Conservation (phyloP, 164 flowering plant genomes). For the Nymphaea thermarum region DNA sequence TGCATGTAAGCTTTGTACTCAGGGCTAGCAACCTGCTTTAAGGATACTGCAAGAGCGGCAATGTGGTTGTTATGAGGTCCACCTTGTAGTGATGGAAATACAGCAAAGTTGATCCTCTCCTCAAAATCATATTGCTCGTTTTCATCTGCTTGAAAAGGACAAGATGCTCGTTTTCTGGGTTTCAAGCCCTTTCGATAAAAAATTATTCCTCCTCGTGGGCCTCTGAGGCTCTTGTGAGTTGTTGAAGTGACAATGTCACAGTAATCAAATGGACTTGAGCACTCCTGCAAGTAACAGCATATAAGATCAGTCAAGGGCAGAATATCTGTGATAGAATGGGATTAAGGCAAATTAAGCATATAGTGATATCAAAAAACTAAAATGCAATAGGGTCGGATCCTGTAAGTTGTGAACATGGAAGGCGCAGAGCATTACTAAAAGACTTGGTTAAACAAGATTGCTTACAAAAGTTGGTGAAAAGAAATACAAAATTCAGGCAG, state of each 20-base stretch:
- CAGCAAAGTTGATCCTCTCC: constrained; percentile 83
- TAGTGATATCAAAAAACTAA: no score
- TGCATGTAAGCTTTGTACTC: constrained; percentile 74
- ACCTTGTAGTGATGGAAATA: constrained; percentile 87
- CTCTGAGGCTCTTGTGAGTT: constrained; percentile 86
- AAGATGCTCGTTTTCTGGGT: constrained; percentile 34
- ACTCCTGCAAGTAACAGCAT: constrained; percentile 35
- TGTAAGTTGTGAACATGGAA: no score
- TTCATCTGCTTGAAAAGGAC: constrained; percentile 40
- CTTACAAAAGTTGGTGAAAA: no score
- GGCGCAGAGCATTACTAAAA: no score
- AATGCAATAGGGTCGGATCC: no score
- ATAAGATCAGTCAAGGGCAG: no score
- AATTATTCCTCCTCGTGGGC: constrained; percentile 92
- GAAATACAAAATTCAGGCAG: no score
- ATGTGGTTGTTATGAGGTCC: constrained; percentile 96
- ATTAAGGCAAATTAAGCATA: no score
- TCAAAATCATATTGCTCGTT: constrained; percentile 63
- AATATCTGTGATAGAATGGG: no score
- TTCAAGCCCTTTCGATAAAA: constrained; percentile 65
- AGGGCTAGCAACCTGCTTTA: constrained; percentile 79
- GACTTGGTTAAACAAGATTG: no score
- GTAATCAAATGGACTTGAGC: constrained; percentile 68
- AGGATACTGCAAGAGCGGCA: constrained; percentile 89
- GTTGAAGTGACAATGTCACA: constrained; percentile 95